Base-by-base conservation (phyloP, 2,329 filamentous ascomycete species). In the Fusarium austroafricanum region DNA sequence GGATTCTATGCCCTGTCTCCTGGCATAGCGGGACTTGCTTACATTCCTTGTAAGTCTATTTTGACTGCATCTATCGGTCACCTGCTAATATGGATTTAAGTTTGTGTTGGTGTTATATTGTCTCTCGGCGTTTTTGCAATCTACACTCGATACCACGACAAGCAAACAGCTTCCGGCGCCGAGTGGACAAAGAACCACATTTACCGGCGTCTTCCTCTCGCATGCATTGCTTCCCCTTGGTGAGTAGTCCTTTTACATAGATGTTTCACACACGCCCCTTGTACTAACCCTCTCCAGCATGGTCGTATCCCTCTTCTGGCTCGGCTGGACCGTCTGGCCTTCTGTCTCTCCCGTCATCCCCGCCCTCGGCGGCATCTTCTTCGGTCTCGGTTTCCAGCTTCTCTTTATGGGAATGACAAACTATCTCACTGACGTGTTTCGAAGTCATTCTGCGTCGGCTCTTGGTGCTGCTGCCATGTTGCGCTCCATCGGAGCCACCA, bases 191-290 rank as follows among this genome's bases (percentile, higher is more conserved):
- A 76, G 40, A 68, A 67, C 14, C 75, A 79, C 35, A 72, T 78
- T 5, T 72, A 70, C 61, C 53, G 83, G 73, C 37, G 79, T 76
- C 57, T 78, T 44, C 64, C 85, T 76, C 72, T 81, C 18, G 80
- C 79, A 4, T 89, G 89, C 7, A 85, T 88, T 59, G 87, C 87
- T 10, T 83, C 88, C n/a, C 87, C 88, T 0, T 87, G 89, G 77
- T 83, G 83, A 38, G 84, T 83, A 85, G 61, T 31, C 29, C 12
- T 31, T 31, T 11, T 12, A 31, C 14, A 3, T 31, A 31, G 26
- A 26, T 26, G 26, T 26, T 26, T 26, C 7, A 26, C 26, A 26
- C 7, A 26, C 9, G 26, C 26, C 7, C 26, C 26, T 26, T 26
- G 26, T 39, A 26, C 53, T 65, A 10, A 65, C 37, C 17, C 21